These are phyloP conservation scores for Tricholomella constricta DNA, from an alignment of 768 basidiomycete genomes.

Conservation along the genomic window DNA sequence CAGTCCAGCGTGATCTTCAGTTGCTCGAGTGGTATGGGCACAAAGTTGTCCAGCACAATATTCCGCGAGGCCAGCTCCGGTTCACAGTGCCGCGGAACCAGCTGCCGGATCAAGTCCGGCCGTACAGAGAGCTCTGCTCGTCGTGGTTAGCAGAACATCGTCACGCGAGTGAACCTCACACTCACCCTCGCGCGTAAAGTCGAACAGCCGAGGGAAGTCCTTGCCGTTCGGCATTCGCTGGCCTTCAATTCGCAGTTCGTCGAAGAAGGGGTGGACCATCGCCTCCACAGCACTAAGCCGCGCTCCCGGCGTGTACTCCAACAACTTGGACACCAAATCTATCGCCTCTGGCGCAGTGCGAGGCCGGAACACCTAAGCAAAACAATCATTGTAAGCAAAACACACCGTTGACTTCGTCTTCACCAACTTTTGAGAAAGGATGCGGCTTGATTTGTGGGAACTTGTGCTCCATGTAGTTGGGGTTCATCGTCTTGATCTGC, in stretches of 20 bases:
- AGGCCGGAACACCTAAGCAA: slow-evolving; percentile 88
- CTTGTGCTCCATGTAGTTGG: slow-evolving; percentile 99
- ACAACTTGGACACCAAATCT: slow-evolving; percentile 88
- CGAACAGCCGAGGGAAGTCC: slow-evolving; percentile 91
- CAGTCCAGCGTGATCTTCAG: slow-evolving; percentile 92
- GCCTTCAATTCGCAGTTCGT: slow-evolving; percentile 89
- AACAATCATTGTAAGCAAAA: slow-evolving; percentile 13
- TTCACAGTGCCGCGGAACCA: slow-evolving; percentile 91
- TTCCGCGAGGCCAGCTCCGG: slow-evolving; percentile 83
- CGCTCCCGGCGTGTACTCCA: slow-evolving; percentile 97
- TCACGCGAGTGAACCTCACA: slow-evolving; percentile 13
- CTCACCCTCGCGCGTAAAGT: slow-evolving; percentile 93
- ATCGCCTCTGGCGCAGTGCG: slow-evolving; percentile 96
- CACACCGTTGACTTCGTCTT: not conserved
- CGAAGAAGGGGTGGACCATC: slow-evolving; percentile 96
- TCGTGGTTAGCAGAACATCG: not conserved
- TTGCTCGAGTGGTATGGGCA: slow-evolving; percentile 97
- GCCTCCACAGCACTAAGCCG: slow-evolving; percentile 88
- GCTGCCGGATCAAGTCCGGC: slow-evolving; percentile 88
- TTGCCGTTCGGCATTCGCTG: slow-evolving; percentile 97
- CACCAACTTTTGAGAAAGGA: slow-evolving; percentile 90
- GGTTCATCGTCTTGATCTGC: slow-evolving; percentile 99
- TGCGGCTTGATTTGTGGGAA: slow-evolving; percentile 99
- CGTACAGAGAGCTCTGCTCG: slow-evolving; percentile 88
- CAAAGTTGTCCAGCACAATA: slow-evolving; percentile 88